Evolutionary conservation across 352 stramenopile species (phyloP), one percentile per base, ranked within the genome.

Genomic region (Ophiocytium majus): DNA sequence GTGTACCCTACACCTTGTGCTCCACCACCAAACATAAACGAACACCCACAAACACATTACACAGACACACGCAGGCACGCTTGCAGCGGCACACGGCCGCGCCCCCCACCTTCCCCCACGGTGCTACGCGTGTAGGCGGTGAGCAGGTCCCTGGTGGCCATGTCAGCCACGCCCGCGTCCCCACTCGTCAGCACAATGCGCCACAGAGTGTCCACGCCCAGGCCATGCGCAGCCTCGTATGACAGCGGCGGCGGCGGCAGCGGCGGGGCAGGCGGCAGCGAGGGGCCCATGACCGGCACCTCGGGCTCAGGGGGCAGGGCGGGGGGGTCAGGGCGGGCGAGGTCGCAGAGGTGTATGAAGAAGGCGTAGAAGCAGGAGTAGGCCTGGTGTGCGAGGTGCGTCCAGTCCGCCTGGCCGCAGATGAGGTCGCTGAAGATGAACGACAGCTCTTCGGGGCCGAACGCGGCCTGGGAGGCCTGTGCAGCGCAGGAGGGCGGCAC

Each of bases 361-460:
- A 89, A 91, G 0, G 82, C 79, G 71, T 89, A 66, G 79, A 91
- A 91, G 43, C 89, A 91, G 9, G 82, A 85, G 80, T 90, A 91
- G 33, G 89, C 84, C 0, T 74, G 49, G 37, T 85, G 85, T 14
- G 85, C 87, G 23, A 87, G 84, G 32, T 66, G 36, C 9, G 86
- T 82, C 89, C 89, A 91, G 79, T 90, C 82, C 9, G 84, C 84
- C 37, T 82, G 50, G 43, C 81, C 79, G 78, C 86, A 91, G 75
- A 91, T 84, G 35, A 91, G 80, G 43, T 90, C 85, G 1, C 63
- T 37, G 83, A 90, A 90, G 0, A 86, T 49, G 43, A 83, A 85
- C 50, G 80, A n/a, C 14, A 82, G 76, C 75, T 88, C 86, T 50
- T 79, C 17, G 28, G 36, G 81, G 35, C 28, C 32, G 35, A 78